Percentiles rank a stretch among this genome's conserved stretches.
Evolutionary conservation across 805 yeast species (phyloP).

Genomic region (Candida arabinofermentans): DNA sequence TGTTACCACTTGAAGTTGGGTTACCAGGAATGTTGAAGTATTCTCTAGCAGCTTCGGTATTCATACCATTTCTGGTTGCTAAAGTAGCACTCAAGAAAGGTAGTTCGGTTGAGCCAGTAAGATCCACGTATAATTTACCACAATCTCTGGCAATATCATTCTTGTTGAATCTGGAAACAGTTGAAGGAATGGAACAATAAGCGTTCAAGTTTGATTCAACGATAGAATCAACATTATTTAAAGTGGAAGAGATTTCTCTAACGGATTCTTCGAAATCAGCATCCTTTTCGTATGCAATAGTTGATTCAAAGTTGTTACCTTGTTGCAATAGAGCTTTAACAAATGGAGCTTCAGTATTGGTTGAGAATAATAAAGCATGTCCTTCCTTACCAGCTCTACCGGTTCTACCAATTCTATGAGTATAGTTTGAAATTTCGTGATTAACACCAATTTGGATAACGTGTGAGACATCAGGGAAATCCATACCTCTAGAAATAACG

Average conservation of each 20-base stretch:
- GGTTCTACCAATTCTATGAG: constrained; percentile 94
- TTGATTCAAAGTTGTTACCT: constrained; percentile 51
- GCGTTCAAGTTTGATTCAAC: constrained; percentile 13
- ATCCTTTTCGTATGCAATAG: constrained; percentile 34
- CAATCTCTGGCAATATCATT: constrained; percentile 31
- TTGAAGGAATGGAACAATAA: constrained; percentile 19
- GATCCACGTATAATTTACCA: constrained; percentile 26
- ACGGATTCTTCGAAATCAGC: constrained; percentile 34
- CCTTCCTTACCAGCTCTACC: constrained; percentile 90
- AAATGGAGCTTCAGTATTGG: constrained; percentile 55
- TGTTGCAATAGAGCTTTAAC: constrained; percentile 45
- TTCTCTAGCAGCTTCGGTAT: constrained; percentile 21
- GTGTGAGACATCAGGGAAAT: constrained; percentile 82
- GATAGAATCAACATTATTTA: constrained; percentile 12
- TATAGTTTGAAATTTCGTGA: constrained; percentile 68
- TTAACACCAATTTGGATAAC: constrained; percentile 85
- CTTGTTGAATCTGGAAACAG: constrained; percentile 29
- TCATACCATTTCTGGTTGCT: constrained; percentile 27
- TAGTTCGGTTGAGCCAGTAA: constrained; percentile 18
- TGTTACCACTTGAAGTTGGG: constrained; percentile 12
- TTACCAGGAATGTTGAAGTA: constrained; percentile 31
- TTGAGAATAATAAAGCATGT: constrained; percentile 56
- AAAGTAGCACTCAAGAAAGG: constrained; percentile 16
- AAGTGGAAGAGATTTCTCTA: constrained; percentile 29
- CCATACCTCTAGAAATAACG: constrained; percentile 96